Evolutionary conservation across 306 rosid genomes (phyloP), one percentile per base, ranked within the genome.

Genomic region (Cyamopsis tetragonoloba): DNA sequence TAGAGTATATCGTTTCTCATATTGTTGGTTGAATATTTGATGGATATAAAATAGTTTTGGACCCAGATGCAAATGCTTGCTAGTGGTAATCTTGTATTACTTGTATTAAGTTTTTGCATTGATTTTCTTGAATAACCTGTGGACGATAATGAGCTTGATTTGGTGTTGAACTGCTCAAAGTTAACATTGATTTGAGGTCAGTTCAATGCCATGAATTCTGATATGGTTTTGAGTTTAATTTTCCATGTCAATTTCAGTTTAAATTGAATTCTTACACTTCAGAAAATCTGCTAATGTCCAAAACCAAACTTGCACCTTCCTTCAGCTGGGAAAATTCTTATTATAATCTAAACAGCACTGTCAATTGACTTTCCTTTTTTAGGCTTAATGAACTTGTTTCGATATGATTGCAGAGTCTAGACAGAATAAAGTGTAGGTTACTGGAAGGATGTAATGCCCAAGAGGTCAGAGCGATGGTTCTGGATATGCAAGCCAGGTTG

Each of bases 401-500:
- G 51, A 69, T 46, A 61, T 77, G 60, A 79, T 19, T 88, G 79
- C 95, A 93, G 99, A 88, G 89, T 86, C 88, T 93, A n/a, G 99
- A 93, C 78, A 87, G 99, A 85, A 93, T 93, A 70, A 93, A 93
- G 66, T 93, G 99, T 69, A 88, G 99, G 81, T 82, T 93, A 18
- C 80, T 93, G 56, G 99, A 93, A 85, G 99, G 99, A 34, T 85
- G 92, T 69, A 88, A 84, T 71, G 99, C 99, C 23, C 99, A 93
- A 79, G 99, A 93, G 86, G 99, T 93, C 47, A 85, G 99, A 83
- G 99, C 99, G 2, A 93, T 93, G 99, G 99, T 93, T 80, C 79
- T 93, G 70, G 99, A 93, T 79, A 93, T 93, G 99, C 99, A 93
- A 86, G 99, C 99, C 14, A 86, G 99, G 83, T 74, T 93, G 80